These are phyloP conservation scores for Aureobasidium zeae DNA, from an alignment of 2,329 filamentous ascomycete genomes.

Conservation along the genomic window DNA sequence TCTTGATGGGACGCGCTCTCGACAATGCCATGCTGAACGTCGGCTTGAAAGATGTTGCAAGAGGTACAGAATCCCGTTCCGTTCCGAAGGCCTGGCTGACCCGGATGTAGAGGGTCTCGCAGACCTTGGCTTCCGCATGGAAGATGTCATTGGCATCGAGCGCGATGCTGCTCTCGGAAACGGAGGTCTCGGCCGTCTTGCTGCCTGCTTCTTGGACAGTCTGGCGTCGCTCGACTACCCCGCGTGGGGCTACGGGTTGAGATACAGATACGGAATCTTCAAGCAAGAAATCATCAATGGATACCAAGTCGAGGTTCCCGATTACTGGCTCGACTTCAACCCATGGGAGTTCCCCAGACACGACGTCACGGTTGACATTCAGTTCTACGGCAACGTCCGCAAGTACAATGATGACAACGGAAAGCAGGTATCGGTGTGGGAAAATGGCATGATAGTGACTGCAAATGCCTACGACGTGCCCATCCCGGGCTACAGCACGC, in stretches of 20 bases:
- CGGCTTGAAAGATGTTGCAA: slow-evolving; percentile 74
- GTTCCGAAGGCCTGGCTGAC: slow-evolving; percentile 18
- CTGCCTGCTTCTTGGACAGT: slow-evolving; percentile 94
- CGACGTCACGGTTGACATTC: slow-evolving; percentile 90
- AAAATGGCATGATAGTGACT: slow-evolving; percentile 84
- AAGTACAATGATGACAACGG: slow-evolving; percentile 68
- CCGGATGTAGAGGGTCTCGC: slow-evolving; percentile 58
- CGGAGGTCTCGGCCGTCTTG: slow-evolving; percentile 85
- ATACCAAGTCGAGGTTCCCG: slow-evolving; percentile 94
- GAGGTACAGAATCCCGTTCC: slow-evolving; percentile 47
- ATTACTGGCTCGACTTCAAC: slow-evolving; percentile 99
- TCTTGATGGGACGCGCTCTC: slow-evolving; percentile 89
- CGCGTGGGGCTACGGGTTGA: slow-evolving; percentile 92
- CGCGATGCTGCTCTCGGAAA: slow-evolving; percentile 95
- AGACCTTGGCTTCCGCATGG: slow-evolving; percentile 91
- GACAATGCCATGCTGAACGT: slow-evolving; percentile 99
- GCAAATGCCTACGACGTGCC: slow-evolving; percentile 87
- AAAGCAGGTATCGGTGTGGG: slow-evolving; percentile 68
- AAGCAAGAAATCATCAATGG: slow-evolving; percentile 98
- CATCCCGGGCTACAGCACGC: slow-evolving; percentile 78
- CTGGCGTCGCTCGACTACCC: slow-evolving; percentile 90
- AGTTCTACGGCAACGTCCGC: slow-evolving; percentile 83
- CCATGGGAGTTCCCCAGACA: slow-evolving; percentile 97
- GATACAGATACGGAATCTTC: slow-evolving; percentile 93
- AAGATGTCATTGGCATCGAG: slow-evolving; percentile 90